Conservation (phyloP, 345 rosid genomes). For the Gynandropsis gynandra region DNA sequence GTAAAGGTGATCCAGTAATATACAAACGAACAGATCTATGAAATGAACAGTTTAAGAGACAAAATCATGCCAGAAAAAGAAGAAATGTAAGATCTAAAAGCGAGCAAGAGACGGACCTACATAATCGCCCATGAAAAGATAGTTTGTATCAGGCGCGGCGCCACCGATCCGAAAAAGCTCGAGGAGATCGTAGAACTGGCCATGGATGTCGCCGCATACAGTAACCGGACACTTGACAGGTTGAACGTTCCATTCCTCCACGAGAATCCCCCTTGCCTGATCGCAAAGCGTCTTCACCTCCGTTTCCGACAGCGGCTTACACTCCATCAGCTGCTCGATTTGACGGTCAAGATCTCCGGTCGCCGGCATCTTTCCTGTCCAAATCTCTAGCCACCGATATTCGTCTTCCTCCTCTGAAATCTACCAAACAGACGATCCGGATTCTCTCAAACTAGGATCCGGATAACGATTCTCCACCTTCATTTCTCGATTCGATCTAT, state of each 20-base stretch:
- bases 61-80: no score
- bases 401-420: neutral
- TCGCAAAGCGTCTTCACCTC: slow-evolving; percentile 91
- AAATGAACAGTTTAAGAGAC: neutral
- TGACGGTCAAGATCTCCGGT: slow-evolving; percentile 91
- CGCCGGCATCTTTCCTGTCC: slow-evolving; percentile 44
- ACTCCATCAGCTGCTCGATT: slow-evolving; percentile 93
- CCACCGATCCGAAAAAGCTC: slow-evolving; percentile 93
- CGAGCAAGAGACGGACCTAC: slow-evolving; percentile 59
- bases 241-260: slow-evolving; percentile 98
- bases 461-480: neutral
- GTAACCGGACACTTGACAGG: slow-evolving; percentile 98
- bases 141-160: slow-evolving; percentile 84
- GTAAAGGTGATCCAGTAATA: no score
- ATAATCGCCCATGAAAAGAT: slow-evolving; percentile 95
- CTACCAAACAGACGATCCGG: slow-evolving; percentile 7
- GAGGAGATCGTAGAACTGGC: slow-evolving; percentile 86
- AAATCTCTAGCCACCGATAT: neutral
- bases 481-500: slow-evolving; percentile 16
- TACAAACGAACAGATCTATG: neutral
- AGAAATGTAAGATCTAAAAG: no score
- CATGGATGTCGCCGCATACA: slow-evolving; percentile 93
- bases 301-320: slow-evolving; percentile 74
- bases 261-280: slow-evolving; percentile 82
- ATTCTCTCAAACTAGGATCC: slow-evolving; percentile 12